Percentiles rank a stretch among this genome's conserved stretches.
phyloP scores from a whole-genome alignment of 2,329 filamentous ascomycete genomes.

The Didymella arachidicola region DNA sequence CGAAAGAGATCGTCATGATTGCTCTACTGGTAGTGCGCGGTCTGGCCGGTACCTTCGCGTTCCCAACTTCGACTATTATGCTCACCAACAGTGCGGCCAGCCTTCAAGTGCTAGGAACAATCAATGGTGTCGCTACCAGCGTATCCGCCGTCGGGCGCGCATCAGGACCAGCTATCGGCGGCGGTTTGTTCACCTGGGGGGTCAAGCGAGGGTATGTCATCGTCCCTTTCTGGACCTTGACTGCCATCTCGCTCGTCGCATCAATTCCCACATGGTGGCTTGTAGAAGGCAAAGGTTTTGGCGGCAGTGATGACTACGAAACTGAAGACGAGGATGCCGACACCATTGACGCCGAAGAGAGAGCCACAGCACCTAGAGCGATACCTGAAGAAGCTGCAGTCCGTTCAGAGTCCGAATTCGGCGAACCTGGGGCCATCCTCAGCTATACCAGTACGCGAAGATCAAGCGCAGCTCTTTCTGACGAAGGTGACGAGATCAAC shows the following conservation, averaged over 20 bases:
- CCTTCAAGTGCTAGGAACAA: slow-evolving; percentile 78
- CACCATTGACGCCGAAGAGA: slow-evolving; percentile 25
- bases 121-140: slow-evolving; percentile 90
- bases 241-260: slow-evolving; percentile 68
- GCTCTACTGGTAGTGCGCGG: slow-evolving; percentile 76
- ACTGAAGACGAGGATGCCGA: slow-evolving; percentile 46
- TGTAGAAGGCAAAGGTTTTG: slow-evolving; percentile 74
- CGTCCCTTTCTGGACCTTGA: slow-evolving; percentile 82
- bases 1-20: slow-evolving; percentile 69
- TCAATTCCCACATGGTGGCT: slow-evolving; percentile 77
- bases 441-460: slow-evolving; percentile 43
- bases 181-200: slow-evolving; percentile 77
- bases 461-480: slow-evolving; percentile 35
- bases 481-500: slow-evolving; percentile 29
- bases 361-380: slow-evolving; percentile 4
- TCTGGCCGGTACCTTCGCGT: slow-evolving; percentile 79
- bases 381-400: slow-evolving; percentile 26
- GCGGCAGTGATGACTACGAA: slow-evolving; percentile 48
- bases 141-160: slow-evolving; percentile 83
- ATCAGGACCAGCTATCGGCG: slow-evolving; percentile 76
- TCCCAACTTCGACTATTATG: slow-evolving; percentile 88
- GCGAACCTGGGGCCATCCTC: slow-evolving; percentile 44
- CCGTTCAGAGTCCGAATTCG: slow-evolving; percentile 51
- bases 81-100: slow-evolving; percentile 85
- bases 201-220: slow-evolving; percentile 78